phyloP scores from a whole-genome alignment of 2,329 filamentous ascomycete genomes.

The Aspergillus novofumigatus region DNA sequence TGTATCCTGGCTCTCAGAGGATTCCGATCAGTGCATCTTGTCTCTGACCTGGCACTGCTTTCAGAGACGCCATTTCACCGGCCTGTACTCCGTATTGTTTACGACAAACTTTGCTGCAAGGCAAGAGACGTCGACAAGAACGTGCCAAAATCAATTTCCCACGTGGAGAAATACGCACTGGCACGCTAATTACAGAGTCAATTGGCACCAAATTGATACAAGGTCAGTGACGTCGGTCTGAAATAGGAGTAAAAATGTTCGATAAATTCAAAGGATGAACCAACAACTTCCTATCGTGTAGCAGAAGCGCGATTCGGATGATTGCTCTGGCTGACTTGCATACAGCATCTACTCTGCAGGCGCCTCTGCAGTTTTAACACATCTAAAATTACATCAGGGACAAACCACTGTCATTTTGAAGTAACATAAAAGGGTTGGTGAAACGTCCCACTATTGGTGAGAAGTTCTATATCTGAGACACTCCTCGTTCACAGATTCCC shows the following conservation, averaged over 20 bases:
- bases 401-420: not conserved
- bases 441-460: conserved; percentile 5
- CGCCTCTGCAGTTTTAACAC: not conserved
- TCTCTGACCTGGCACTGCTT: not conserved
- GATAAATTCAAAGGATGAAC: not conserved
- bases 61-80: not conserved
- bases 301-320: not conserved
- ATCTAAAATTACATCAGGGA: not conserved
- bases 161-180: not conserved
- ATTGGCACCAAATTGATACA: not conserved
- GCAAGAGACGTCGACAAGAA: not conserved
- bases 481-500: conserved; percentile 15
- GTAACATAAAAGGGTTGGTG: conserved; percentile 5
- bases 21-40: not conserved
- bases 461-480: conserved; percentile 20
- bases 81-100: not conserved
- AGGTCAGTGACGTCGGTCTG: not conserved
- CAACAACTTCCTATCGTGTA: not conserved
- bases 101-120: not conserved
- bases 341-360: not conserved
- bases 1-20: not conserved
- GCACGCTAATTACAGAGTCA: not conserved
- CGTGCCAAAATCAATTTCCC: not conserved
- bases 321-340: not conserved
- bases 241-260: not conserved